Base-by-base conservation (phyloP, 768 basidiomycete genomes). In the Amanita polypyramis region DNA sequence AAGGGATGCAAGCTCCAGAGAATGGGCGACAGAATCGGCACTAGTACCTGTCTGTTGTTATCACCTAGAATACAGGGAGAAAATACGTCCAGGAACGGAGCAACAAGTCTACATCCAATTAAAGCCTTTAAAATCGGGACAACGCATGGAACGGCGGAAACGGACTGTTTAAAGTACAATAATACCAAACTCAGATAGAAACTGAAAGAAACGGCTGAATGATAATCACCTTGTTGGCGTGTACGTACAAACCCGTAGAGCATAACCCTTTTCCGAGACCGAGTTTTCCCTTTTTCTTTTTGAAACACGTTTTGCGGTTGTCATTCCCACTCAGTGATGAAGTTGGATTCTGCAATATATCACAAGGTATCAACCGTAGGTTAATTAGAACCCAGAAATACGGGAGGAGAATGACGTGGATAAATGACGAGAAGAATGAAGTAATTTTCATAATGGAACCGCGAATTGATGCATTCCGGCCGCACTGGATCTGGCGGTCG, bases 141-240 rank as follows among this genome's bases (percentile, higher is more conserved):
- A 38, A 39, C 10, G 36, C 27, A 17, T 47, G 33, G 17, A 19
- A 25, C 44, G n/a, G 14, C 43, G 19, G 43, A 39, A 47, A n/a
- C 30, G 46, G 27, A 36, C 10, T 39, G 27, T 47, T 47, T 49
- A 49, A 38, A 49, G 47, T 49, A 39, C 39, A 49, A 49, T 49
- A 20, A 41, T 49, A 49, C 47, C 47, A 49, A 49, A 49, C 29
- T 14, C 47, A 42, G 40, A 41, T 15, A 35, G 34, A 45, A 36
- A 45, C 34, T 17, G 25, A 15, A n/a, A 36, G 45, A 37, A 37
- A 45, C 25, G 25, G 3, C 7, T 27, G 25, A 27, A 27, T 27
- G 25, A 27, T 36, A 39, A 39, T 14, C 46, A 47, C 46, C 46
- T 40, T 47, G 36, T 46, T 38, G 23, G 25, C 23, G 21, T 47